Conservation (phyloP, 2,329 filamentous ascomycete genomes). For the Chrysoporthe austroafricana region DNA sequence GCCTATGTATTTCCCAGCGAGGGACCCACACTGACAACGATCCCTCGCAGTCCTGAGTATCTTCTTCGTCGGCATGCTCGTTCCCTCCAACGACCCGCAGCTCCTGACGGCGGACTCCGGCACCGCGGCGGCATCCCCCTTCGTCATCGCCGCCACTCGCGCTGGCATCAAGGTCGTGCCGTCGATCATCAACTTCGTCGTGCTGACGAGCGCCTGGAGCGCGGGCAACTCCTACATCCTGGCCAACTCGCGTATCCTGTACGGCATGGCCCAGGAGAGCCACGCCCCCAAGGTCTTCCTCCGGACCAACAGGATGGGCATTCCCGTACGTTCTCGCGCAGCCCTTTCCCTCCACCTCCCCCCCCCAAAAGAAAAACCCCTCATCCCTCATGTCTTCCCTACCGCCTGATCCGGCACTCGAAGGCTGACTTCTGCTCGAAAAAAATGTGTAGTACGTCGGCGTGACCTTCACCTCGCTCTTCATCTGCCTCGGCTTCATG, state of each 20-base stretch:
- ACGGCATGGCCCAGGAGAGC: constrained; percentile 56
- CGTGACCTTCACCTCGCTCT: constrained; percentile 11
- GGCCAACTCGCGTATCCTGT: constrained; percentile 56
- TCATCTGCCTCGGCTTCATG: constrained; percentile 21
- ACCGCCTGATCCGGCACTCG: too few species aligned
- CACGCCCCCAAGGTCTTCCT: constrained; percentile 57
- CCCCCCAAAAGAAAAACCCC: too few species aligned
- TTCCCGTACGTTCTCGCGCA: constrained; percentile 30
- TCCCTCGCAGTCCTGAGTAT: constrained; percentile 44
- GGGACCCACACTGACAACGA: neutral
- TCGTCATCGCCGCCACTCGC: constrained; percentile 54
- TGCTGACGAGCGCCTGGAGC: constrained; percentile 55
- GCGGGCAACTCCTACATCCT: constrained; percentile 59
- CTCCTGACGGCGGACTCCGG: constrained; percentile 52
- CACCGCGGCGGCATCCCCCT: constrained; percentile 51
- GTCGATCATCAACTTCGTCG: constrained; percentile 58
- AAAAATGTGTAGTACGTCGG: constrained; percentile 6
- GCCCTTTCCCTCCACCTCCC: constrained; percentile 17
- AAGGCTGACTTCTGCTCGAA: constrained; percentile 30
- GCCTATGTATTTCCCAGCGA: neutral
- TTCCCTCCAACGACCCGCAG: constrained; percentile 55
- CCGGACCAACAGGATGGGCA: constrained; percentile 53
- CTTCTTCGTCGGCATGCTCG: constrained; percentile 57
- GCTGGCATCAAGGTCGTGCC: constrained; percentile 57
- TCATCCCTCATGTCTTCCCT: too few species aligned